Conservation (phyloP, 352 stramenopile genomes). For the Pythium oligandrum region DNA sequence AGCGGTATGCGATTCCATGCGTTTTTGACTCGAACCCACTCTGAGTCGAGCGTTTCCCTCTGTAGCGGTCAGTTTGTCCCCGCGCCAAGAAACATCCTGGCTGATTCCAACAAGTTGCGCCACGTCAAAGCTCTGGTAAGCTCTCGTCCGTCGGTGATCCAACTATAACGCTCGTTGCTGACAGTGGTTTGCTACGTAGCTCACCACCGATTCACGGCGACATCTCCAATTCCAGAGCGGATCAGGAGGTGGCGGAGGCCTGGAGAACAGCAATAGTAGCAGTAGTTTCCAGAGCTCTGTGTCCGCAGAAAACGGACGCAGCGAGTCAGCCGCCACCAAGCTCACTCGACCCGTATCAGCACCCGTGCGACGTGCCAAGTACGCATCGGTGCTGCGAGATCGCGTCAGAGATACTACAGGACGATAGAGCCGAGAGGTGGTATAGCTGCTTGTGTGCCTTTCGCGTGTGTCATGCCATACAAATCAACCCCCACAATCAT, state of each 20-base stretch:
- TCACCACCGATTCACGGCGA: slow-evolving; percentile 34
- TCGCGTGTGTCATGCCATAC: too few species aligned
- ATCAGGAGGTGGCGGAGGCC: too few species aligned
- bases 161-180: too few species aligned
- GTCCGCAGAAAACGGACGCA: too few species aligned
- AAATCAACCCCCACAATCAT: too few species aligned
- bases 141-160: not conserved
- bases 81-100: slow-evolving; percentile 69
- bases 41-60: not conserved
- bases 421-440: too few species aligned
- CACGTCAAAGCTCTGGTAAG: slow-evolving; percentile 68
- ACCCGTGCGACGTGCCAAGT: slow-evolving; percentile 55
- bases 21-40: too few species aligned
- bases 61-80: slow-evolving; percentile 14
- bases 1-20: slow-evolving; percentile 13
- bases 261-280: not conserved
- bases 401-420: slow-evolving; percentile 24
- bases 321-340: not conserved
- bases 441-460: too few species aligned
- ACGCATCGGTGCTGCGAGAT: slow-evolving; percentile 48
- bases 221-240: slow-evolving; percentile 23
- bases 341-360: slow-evolving; percentile 53
- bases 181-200: slow-evolving; percentile 17
- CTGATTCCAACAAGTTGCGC: slow-evolving; percentile 58
- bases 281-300: not conserved